Percentiles rank a stretch among this genome's conserved stretches.
These are phyloP conservation scores for Pelargonium cotyledonis DNA, from an alignment of 441 rosid species.

Conservation along the genomic window DNA sequence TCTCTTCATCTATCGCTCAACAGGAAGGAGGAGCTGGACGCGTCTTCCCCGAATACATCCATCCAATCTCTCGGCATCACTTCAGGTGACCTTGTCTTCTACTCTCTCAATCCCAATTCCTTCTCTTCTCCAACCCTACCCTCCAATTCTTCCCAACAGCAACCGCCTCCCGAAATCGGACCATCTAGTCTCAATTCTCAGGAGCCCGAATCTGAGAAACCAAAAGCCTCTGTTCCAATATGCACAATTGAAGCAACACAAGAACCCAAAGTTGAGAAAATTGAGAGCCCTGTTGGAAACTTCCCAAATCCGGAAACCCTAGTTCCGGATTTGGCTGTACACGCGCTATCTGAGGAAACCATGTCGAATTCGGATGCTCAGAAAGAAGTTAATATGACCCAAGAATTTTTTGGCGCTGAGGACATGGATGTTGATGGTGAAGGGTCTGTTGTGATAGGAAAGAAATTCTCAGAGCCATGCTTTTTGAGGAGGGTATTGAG, in stretches of 20 bases:
- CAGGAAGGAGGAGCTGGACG: constrained; percentile 46
- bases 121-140: constrained; percentile 16
- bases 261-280: constrained; percentile 6
- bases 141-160: background rate
- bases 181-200: background rate
- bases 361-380: constrained; percentile 10
- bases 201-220: background rate
- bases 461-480: constrained; percentile 44
- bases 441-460: constrained; percentile 7
- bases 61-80: constrained; percentile 56
- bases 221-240: background rate
- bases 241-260: background rate
- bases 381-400: constrained; percentile 4
- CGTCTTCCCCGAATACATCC: constrained; percentile 36
- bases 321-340: constrained; percentile 1
- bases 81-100: constrained; percentile 69
- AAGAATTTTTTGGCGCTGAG: constrained; percentile 2
- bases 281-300: background rate
- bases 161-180: background rate
- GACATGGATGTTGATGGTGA: constrained; percentile 24
- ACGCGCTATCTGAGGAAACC: constrained; percentile 2
- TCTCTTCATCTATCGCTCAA: constrained; percentile 61
- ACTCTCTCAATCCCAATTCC: constrained; percentile 29
- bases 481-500: constrained; percentile 49
- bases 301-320: background rate